Base-by-base conservation (phyloP, 208 protist genomes). In the Leishmania braziliensis region DNA sequence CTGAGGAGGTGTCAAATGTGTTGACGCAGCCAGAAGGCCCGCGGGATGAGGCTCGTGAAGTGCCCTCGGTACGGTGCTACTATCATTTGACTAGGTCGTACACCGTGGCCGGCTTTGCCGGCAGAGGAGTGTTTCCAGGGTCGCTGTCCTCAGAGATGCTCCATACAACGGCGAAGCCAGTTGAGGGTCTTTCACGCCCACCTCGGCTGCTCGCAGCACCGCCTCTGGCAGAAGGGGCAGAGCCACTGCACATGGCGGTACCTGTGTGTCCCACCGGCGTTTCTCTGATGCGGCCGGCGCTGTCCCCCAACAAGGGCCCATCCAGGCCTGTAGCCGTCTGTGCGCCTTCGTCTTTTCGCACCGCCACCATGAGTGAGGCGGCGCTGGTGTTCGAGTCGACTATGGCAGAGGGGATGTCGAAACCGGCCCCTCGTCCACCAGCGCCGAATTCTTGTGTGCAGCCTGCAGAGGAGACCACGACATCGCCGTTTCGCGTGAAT, bases 401-500 rank as follows among this genome's bases (percentile, higher is more conserved):
- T 72, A 39, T 72, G 50, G 60, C 33, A 54, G 69, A 80, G 76
- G n/a, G n/a, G 5, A 74, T 53, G 75, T 74, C 69, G 58, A 72
- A 65, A 6, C 70, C 79, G 20, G 33, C 54, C 56, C 76, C 77
- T 29, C 78, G 66, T 54, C 72, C 79, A 16, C 78, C 78, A 14
- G 60, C 72, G 74, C 63, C 9, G 54, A n/a, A 62, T 20, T 26
- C 54, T 8, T 50, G 68, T 56, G 53, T 56, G 29, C 62, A 69
- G 62, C 26, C 65, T 62, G 0, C 50, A 46, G 20, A 33, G 48
- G 75, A 79, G 65, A 65, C 23, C 26, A 62, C 53, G 46, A 75
- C 82, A 18, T 70, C 75, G 51, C 75, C 83, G 8, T 86, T 89
- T 75, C 73, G 75, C 66, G 79, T 83, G 46, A 81, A 81, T 12